Evolutionary conservation across 495 filamentous ascomycete genomes (phyloP).

Genomic region (Corynascus novoguineensis): DNA sequence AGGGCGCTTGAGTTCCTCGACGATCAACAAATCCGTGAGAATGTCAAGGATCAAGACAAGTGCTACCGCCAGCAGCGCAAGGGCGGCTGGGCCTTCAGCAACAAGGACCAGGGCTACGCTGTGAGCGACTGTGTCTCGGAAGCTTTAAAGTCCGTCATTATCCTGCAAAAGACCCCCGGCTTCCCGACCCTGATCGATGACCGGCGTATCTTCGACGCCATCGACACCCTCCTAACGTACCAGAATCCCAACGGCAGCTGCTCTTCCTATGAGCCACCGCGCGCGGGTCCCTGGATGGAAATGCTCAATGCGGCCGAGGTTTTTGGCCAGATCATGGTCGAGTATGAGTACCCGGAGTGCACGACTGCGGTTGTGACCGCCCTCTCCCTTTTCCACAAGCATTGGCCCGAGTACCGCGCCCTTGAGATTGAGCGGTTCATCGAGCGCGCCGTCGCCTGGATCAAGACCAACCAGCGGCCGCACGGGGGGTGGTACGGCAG

Average conservation of each 20-base stretch:
- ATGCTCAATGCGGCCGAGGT: slow-evolving; percentile 92
- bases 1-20: slow-evolving; percentile 85
- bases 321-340: slow-evolving; percentile 95
- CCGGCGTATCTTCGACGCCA: slow-evolving; percentile 72
- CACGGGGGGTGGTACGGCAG: slow-evolving; percentile 95
- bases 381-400: slow-evolving; percentile 71
- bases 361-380: slow-evolving; percentile 94
- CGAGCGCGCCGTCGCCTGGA: slow-evolving; percentile 65
- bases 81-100: slow-evolving; percentile 94
- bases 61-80: slow-evolving; percentile 91
- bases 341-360: slow-evolving; percentile 97
- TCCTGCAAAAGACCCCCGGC: slow-evolving; percentile 71
- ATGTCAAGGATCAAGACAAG: slow-evolving; percentile 67
- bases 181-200: slow-evolving; percentile 71
- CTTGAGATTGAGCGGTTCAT: slow-evolving; percentile 70
- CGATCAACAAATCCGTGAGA: slow-evolving; percentile 82
- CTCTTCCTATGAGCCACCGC: slow-evolving; percentile 79
- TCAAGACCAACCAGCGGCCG: slow-evolving; percentile 68
- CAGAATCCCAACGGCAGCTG: slow-evolving; percentile 87
- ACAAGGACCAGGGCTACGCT: slow-evolving; percentile 83
- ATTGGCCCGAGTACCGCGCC: slow-evolving; percentile 72
- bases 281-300: slow-evolving; percentile 73
- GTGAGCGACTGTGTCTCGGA: slow-evolving; percentile 93
- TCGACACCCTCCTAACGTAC: slow-evolving; percentile 87
- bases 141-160: slow-evolving; percentile 77